Evolutionary conservation across 148 eudicot genomes (phyloP), one percentile per base, ranked within the genome.

Genomic region (Amaranthus palmeri): DNA sequence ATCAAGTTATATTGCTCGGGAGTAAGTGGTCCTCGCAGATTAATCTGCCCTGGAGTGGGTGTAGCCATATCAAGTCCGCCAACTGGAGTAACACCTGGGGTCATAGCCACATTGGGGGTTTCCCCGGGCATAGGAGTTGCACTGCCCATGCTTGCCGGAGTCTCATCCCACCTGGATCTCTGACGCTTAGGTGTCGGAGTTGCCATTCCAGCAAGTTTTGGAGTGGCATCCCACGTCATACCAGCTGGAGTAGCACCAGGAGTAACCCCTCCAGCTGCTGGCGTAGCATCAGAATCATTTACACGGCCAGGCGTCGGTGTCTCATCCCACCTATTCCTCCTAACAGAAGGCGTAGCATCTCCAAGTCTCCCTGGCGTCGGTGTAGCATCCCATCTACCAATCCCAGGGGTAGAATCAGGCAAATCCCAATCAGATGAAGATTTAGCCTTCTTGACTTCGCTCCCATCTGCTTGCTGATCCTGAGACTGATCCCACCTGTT

Each of bases 151-250:
- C 92, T 87, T 13, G 97, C 92, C 17, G 98, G 98, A 66, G 98
- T 93, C 79, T 93, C 98, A 72, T 93, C 98, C 98, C 97, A 91
- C 80, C 98, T 88, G 4, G 98, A 93, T 57, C 97, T 85, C 81
- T 93, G 98, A 8, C 91, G 75, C 75, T 91, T 93, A 3, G 98
- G 98, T 0, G 98, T 93, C 3, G 98, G 96, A 11, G 98, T 93
- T 3, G 92, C 96, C 72, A 90, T 74, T 42, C 96, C 98, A 3
- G 84, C 59, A 4, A 88, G 68, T 74, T 90, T 93, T 1, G 98
- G 98, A 8, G 98, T 93, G 46, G 96, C 88, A 79, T 93, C 98
- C 98, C 98, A 93, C 14, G 98, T 80, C 95, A 90, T 90, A 10
- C 98, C 96, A 53, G 96, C 85, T 14, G 98, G 96, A 7, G 96